Evolutionary conservation across 1,139 yeast genomes (phyloP), one percentile per base, ranked within the genome.

Genomic region (Arxiozyma slooffiae): DNA sequence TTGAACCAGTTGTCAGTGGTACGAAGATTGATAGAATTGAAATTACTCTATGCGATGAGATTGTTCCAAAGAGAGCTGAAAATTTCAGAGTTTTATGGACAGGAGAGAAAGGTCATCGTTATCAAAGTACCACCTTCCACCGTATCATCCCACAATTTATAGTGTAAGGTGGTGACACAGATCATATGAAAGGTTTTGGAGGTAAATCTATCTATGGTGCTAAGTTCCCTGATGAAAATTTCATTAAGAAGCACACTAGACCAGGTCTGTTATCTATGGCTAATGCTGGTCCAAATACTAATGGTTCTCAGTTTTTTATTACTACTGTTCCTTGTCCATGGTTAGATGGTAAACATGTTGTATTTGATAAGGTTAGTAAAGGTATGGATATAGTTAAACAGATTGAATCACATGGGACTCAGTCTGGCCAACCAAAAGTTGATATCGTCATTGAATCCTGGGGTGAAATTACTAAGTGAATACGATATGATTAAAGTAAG

Each of bases 161-260:
- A 97, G 79, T 89, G 70, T 97, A 89, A 76, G 97, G 97, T 72
- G 97, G 97, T 75, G 97, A 89, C 72, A 88, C 89, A 76, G 88
- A 95, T 71, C 77, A 83, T 68, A 83, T 88, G 67, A 85, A 83
- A 71, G 97, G 97, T 61, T 85, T 94, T 63, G 97, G 97, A 69
- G 96, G 97, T 69, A 86, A 86, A 76, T 85, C 95, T 53, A 89
- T 90, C 75, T 89, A 88, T 76, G 96, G 96, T 61, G 77, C 75
- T 66, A 85, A 81, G 72, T 89, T 89, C 70, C 79, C 82, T 51
- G 97, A 89, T 67, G 97, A 89, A 76, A 88, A 87, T 81, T 89
- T 89, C 69, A 57, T 72, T 66, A 77, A 82, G 75, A 85, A 73
- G 71, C 96, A 88, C 77, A 77, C 76, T 71, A 85, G 78, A 69